Base-by-base conservation (phyloP, 2,329 filamentous ascomycete species). In the Colletotrichum melonis region DNA sequence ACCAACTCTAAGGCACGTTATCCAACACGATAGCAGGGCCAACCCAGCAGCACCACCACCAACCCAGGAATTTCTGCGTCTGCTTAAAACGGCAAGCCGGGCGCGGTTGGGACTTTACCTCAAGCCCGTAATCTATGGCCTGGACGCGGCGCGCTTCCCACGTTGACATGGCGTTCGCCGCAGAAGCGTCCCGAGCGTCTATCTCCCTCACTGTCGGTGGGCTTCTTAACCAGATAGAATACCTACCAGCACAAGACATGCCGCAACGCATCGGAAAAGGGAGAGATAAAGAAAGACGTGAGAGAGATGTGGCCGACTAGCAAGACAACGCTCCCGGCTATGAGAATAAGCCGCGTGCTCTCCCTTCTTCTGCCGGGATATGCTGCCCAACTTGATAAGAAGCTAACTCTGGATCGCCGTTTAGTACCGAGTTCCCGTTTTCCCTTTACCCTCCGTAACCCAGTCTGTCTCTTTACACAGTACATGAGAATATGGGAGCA, bases 351-450 rank as follows among this genome's bases (percentile, higher is more conserved):
- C 42, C 28, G 49, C 26, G 5, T 55, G 42, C 19, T 19, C 38
- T 19, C 9, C 22, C 26, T 55, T 22, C 8, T 26, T 26, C 46
- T 38, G 22, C 62, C 30, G 30, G 62, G 46, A 30, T 63, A 30
- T 16, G 42, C 63, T 35, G 32, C 26, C 46, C 19, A 35, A 56
- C 22, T 55, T n/a, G 49, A 55, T 55, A 22, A 26, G n/a, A 56
- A 57, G 28, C 64, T 58, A 72, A 38, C 52, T 60, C 22, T 38
- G 22, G 54, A 49, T 57, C 57, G 38, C 24, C 57, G 19, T 67
- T 28, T n/a, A 30, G 49, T 46, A 69, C 49, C 58, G 24, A 22
- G 4, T 54, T 30, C 32, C 22, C 22, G 12, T 52, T 52, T n/a
- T 32, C 30, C 19, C 19, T 3, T 49, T 26, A 5, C n/a, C 7